A percentile compares a stretch with the other conserved stretches of the same genome.
These are phyloP conservation scores for Fusarium sp. DNA, from an alignment of 2,329 filamentous ascomycete genomes.

Conservation along the genomic window DNA sequence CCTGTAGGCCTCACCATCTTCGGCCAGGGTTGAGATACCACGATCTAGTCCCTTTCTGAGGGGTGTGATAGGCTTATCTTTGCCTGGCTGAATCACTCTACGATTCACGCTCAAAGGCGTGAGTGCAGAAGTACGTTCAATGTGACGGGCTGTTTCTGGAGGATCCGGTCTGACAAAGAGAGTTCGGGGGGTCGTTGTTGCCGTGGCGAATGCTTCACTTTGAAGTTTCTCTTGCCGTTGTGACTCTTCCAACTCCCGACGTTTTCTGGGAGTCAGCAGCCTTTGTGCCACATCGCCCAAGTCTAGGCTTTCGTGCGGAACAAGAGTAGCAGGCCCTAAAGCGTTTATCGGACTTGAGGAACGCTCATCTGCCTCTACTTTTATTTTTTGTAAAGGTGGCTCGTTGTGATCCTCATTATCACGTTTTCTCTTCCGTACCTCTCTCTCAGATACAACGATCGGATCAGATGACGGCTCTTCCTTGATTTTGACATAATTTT, in stretches of 20 bases:
- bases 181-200: conserved; percentile 29
- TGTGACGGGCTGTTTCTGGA: conserved; percentile 37
- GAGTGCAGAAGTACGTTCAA: conserved; percentile 48
- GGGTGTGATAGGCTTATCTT: conserved; percentile 37
- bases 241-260: conserved; percentile 44
- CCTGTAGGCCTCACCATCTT: conserved; percentile 59
- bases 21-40: conserved; percentile 60
- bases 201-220: conserved; percentile 13
- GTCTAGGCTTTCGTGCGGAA: conserved; percentile 70
- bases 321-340: conserved; percentile 42
- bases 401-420: conserved; percentile 41
- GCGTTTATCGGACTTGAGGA: conserved; percentile 50
- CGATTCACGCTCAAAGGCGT: conserved; percentile 55
- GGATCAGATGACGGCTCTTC: conserved; percentile 68
- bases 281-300: conserved; percentile 56
- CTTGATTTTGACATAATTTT: conserved; percentile 54
- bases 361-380: conserved; percentile 54
- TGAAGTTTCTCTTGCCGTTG: conserved; percentile 22
- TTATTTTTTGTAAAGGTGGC: conserved; percentile 54
- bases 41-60: conserved; percentile 47
- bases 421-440: conserved; percentile 62
- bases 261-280: conserved; percentile 55
- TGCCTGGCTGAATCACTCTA: conserved; percentile 40
- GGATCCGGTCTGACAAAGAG: conserved; percentile 41
- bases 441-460: conserved; percentile 63